Evolutionary conservation across 2,329 filamentous ascomycete genomes (phyloP).

Genomic region (Fonsecaea nubica): DNA sequence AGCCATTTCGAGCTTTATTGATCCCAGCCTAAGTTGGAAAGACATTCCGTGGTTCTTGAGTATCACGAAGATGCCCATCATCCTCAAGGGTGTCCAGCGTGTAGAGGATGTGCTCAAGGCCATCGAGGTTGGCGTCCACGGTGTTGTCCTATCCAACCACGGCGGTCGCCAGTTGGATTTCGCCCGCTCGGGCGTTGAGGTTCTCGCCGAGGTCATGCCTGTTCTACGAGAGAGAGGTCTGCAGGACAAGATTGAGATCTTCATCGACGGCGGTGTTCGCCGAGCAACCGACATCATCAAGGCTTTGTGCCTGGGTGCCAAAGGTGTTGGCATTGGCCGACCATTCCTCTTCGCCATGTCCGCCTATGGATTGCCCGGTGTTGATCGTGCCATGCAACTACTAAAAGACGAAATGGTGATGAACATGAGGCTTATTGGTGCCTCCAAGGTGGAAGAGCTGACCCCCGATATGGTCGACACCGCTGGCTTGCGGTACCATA

Average conservation of each 20-base stretch:
- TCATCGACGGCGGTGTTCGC: slow-evolving; percentile 86
- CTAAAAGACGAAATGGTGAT: slow-evolving; percentile 98
- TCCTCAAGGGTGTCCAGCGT: slow-evolving; percentile 94
- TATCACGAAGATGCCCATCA: slow-evolving; percentile 92
- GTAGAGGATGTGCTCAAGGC: slow-evolving; percentile 93
- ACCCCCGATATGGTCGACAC: slow-evolving; percentile 82
- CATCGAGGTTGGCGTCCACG: slow-evolving; percentile 80
- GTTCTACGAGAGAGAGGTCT: slow-evolving; percentile 75
- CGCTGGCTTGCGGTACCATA: slow-evolving; percentile 69
- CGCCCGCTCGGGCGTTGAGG: slow-evolving; percentile 84
- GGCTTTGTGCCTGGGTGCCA: slow-evolving; percentile 88
- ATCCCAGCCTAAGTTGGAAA: slow-evolving; percentile 89
- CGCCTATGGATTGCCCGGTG: slow-evolving; percentile 83
- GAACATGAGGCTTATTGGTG: slow-evolving; percentile 96
- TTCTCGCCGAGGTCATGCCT: slow-evolving; percentile 92
- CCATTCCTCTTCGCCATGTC: slow-evolving; percentile 98
- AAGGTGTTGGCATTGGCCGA: slow-evolving; percentile 88
- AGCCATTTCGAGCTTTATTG: slow-evolving; percentile 96
- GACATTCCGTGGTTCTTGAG: slow-evolving; percentile 91
- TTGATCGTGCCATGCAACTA: slow-evolving; percentile 89
- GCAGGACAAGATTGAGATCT: slow-evolving; percentile 82
- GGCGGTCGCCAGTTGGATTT: slow-evolving; percentile 94
- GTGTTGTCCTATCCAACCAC: slow-evolving; percentile 94
- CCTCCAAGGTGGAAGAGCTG: slow-evolving; percentile 74
- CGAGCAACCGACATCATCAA: slow-evolving; percentile 95